Evolutionary conservation across 2,329 filamentous ascomycete species (phyloP), one percentile per base, ranked within the genome.

Genomic region (Phoma sp.): DNA sequence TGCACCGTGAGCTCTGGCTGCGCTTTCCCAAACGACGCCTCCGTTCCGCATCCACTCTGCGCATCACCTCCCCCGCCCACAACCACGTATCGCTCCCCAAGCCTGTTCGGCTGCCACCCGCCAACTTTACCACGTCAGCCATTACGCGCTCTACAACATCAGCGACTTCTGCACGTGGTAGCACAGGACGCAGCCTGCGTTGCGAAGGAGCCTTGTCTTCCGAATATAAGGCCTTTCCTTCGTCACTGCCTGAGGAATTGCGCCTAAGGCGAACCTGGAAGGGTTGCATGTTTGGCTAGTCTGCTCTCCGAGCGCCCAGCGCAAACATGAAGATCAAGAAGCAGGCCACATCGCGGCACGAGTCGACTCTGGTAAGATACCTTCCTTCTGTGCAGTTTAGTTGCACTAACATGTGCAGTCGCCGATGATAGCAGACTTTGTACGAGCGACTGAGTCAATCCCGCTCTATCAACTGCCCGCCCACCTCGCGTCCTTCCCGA

Each of bases 391-490:
- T 24, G 9, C 14, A 22, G 4, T 32, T 8, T 24, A 18, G 24
- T 40, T 37, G 39, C 44, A 44, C 60, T 64, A 40, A 64, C 47
- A 33, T 8, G 11, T 36, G 54, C 75, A 97, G 91, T 96, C 95
- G 75, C 89, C 91, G 64, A 96, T 90, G 82, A 84, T 98, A 62
- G 85, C 88, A 75, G 83, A 89, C 48, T 98, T 93, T 71, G 88
- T 96, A 68, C 81, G 87, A 67, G 82, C 82, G 63, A 87, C 89
- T 44, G 86, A 86, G 62, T 83, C 83, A 53, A 81, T 84, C 61
- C 85, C 91, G 42, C 79, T 97, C 67, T 87, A 89, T 67, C 85
- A 90, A 72, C 83, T 99, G 62, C 90, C 91, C 64, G 79, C 85
- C 66, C 85, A 89, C 63, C 88, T 99, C 61, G 82, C 83, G 66